Evolutionary conservation across 768 basidiomycete species (phyloP), one percentile per base, ranked within the genome.

Genomic region (Exsudoporus frostii): DNA sequence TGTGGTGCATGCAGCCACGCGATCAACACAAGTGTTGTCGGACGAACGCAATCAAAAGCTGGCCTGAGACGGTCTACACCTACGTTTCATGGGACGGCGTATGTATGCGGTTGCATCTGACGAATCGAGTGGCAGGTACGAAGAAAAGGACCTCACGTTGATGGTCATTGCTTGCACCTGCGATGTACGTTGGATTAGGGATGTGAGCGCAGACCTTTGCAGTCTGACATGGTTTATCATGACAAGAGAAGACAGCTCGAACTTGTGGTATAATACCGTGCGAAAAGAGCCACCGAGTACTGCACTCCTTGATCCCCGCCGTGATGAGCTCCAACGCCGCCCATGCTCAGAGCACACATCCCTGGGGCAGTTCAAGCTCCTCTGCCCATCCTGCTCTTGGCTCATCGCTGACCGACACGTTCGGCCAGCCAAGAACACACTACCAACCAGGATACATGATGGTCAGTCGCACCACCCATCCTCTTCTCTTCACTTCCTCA

Each of bases 361-460:
- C 79, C 1, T 86, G 86, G 79, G 79, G 76, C 8, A 75, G 71
- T 34, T 67, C 77, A 0, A 79, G 76, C 57, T 73, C 80, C 22
- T 61, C 67, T 1, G 61, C 71, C 34, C 62, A 72, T 15, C 65
- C 72, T 22, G 66, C 76, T 10, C 73, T 83, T 19, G 70, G 76
- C 4, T 68, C 76, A n/a, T 77, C 82, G 22, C 77, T 87, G 53
- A 76, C 77, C n/a, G 87, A 89, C 58, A 77, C 82, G 14, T 76
- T 90, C 47, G 79, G 84, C 9, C 86, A 88, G 68, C 83, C 86
- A 4, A 77, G 87, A 58, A 82, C 84, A 50, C 86, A 87, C 60
- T 91, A 91, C 66, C 89, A 90, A 62, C 77, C 86, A 33, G 89
- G 89, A 4, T 92, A 90, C 67, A 75, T 92, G 48, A 80, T 92